phyloP scores from a whole-genome alignment of 1,139 yeast species.

The Trichomonascaceae sp. region DNA sequence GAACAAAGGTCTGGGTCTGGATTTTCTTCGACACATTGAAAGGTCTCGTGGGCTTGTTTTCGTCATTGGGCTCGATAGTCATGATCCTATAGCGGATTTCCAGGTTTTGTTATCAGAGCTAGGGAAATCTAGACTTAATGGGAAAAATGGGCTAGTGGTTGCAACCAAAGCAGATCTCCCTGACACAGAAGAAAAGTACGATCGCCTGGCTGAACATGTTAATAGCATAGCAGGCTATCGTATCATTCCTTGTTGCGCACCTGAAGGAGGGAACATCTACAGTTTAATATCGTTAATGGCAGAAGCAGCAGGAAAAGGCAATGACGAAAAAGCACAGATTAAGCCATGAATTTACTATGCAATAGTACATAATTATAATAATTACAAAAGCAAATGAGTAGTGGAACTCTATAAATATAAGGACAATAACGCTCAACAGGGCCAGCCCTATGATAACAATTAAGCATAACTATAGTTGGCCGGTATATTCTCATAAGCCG shows the following conservation, averaged over 20 bases:
- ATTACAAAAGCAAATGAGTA: neutral
- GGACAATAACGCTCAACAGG: neutral
- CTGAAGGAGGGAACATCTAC: conserved; percentile 64
- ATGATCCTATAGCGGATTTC: conserved; percentile 60
- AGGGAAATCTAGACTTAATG: conserved; percentile 53
- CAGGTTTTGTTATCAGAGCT: conserved; percentile 59
- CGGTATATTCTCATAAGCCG: neutral
- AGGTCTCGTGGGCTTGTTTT: conserved; percentile 85
- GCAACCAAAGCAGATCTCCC: conserved; percentile 88
- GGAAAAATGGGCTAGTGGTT: conserved; percentile 63
- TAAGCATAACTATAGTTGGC: neutral
- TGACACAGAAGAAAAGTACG: conserved; percentile 40
- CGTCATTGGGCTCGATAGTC: conserved; percentile 67
- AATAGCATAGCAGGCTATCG: conserved; percentile 46
- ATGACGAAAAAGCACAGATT: neutral
- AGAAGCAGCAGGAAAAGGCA: conserved; percentile 2
- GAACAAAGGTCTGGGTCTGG: conserved; percentile 90
- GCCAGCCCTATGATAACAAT: neutral
- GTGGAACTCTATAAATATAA: neutral
- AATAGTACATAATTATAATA: neutral
- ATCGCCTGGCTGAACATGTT: conserved; percentile 17
- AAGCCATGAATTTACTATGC: neutral
- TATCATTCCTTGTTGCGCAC: conserved; percentile 80
- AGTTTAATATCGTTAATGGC: conserved; percentile 63
- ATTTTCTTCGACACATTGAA: conserved; percentile 85